phyloP scores from a whole-genome alignment of 2,329 filamentous ascomycete species.

The Arthrobotrys sinensis region DNA sequence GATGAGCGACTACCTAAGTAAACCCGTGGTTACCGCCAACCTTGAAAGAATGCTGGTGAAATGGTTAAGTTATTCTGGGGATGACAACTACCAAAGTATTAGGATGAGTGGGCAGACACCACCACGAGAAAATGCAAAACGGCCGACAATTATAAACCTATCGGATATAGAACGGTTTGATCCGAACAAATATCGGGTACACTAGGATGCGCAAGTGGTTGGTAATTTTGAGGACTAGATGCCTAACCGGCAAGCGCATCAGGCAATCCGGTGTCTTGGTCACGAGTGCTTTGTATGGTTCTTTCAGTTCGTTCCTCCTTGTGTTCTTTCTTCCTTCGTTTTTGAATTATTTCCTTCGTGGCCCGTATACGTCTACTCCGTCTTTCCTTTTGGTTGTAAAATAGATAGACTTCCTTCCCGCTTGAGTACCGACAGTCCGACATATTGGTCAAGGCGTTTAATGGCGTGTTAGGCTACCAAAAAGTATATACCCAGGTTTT shows the following conservation, averaged over 20 bases:
- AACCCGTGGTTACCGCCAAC: constrained; percentile 52
- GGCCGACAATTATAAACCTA: constrained; percentile 31
- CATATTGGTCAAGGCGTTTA: constrained; percentile 23
- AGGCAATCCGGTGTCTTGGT: background rate
- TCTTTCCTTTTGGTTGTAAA: constrained; percentile 26
- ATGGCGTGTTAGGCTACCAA: constrained; percentile 15
- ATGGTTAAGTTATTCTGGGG: constrained; percentile 52
- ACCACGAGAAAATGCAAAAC: constrained; percentile 28
- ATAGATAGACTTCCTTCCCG: constrained; percentile 36
- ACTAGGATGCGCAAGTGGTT: background rate
- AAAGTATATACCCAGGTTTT: constrained; percentile 13
- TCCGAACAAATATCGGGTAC: constrained; percentile 21
- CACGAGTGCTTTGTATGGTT: background rate
- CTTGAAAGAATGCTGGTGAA: constrained; percentile 58
- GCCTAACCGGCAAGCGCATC: background rate
- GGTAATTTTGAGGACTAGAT: background rate
- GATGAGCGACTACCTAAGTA: constrained; percentile 79
- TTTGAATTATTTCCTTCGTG: constrained; percentile 5
- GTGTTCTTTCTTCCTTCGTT: constrained; percentile 21
- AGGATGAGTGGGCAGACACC: constrained; percentile 53
- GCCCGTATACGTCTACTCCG: constrained; percentile 1
- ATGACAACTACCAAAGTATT: constrained; percentile 56
- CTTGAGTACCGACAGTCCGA: constrained; percentile 8
- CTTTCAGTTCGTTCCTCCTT: background rate
- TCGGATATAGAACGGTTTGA: constrained; percentile 31